These are phyloP conservation scores for Paraconiothyrium brasiliense DNA, from an alignment of 2,329 filamentous ascomycete genomes.

Conservation along the genomic window DNA sequence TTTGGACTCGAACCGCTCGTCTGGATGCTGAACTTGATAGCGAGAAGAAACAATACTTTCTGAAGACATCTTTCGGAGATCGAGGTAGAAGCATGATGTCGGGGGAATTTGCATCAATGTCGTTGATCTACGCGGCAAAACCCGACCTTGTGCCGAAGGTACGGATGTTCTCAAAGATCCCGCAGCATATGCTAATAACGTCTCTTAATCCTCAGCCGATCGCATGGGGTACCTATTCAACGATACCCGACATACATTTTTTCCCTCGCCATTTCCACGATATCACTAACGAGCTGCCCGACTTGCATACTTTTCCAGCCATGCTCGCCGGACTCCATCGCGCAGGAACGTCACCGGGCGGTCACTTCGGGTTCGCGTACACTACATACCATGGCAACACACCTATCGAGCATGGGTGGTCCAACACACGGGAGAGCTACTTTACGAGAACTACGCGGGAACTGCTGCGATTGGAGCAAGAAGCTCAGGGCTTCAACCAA, in stretches of 20 bases:
- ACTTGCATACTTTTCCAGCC: slow-evolving; percentile 6
- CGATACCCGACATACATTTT: slow-evolving; percentile 18
- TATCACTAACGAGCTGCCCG: slow-evolving; percentile 17
- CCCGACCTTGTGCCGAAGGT: neutral
- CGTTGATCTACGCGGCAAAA: neutral
- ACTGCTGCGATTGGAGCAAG: slow-evolving; percentile 15
- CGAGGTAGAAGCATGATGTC: slow-evolving; percentile 5
- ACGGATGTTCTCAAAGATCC: neutral
- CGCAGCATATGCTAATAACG: neutral
- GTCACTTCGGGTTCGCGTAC: slow-evolving; percentile 15
- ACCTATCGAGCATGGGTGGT: slow-evolving; percentile 15
- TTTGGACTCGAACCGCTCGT: slow-evolving; percentile 11
- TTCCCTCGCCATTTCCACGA: slow-evolving; percentile 22
- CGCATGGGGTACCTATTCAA: slow-evolving; percentile 14
- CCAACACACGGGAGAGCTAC: slow-evolving; percentile 18
- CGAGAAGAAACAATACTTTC: slow-evolving; percentile 17
- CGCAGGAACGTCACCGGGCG: slow-evolving; percentile 11
- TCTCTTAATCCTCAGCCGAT: slow-evolving; percentile 14
- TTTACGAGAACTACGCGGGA: slow-evolving; percentile 15
- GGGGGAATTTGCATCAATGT: neutral
- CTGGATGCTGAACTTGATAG: slow-evolving; percentile 15
- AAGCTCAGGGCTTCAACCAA: slow-evolving; percentile 17
- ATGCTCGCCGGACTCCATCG: slow-evolving; percentile 19
- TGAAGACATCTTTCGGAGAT: slow-evolving; percentile 15
- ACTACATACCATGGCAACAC: slow-evolving; percentile 22